A percentile compares a stretch with the other conserved stretches of the same genome.
Conservation (phyloP, 2,329 filamentous ascomycete genomes). For the Cercospora sp. region DNA sequence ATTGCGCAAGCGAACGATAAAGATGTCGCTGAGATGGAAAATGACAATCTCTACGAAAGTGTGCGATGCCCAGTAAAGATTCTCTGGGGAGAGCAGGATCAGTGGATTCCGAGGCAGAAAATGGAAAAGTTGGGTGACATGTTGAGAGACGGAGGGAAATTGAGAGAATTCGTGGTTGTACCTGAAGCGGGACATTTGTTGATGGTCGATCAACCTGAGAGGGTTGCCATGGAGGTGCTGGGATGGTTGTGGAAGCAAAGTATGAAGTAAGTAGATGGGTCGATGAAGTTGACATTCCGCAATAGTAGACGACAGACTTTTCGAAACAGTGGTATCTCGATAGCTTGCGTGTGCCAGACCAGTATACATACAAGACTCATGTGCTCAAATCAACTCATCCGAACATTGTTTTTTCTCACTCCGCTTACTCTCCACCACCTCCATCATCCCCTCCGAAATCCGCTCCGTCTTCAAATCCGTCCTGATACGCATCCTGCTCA, state of each 20-base stretch:
- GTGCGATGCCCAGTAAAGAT: conserved; percentile 43
- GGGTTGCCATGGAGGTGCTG: conserved; percentile 44
- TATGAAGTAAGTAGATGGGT: background rate
- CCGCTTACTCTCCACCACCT: conserved; percentile 37
- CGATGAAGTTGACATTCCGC: background rate
- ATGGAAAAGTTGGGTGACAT: conserved; percentile 39
- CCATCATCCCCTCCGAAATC: conserved; percentile 38
- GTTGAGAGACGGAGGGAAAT: conserved; percentile 36
- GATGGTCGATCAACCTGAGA: conserved; percentile 48
- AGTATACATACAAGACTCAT: background rate
- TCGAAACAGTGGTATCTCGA: background rate
- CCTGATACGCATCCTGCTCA: conserved; percentile 54
- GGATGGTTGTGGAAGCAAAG: conserved; percentile 35
- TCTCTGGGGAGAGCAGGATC: conserved; percentile 49
- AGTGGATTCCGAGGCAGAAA: conserved; percentile 47
- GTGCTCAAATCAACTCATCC: background rate
- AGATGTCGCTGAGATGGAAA: conserved; percentile 45
- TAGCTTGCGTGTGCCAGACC: background rate
- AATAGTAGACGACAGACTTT: background rate
- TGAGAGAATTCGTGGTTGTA: conserved; percentile 41
- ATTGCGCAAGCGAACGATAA: conserved; percentile 33
- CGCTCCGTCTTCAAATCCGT: conserved; percentile 38
- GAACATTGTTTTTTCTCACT: background rate
- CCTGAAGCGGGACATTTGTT: conserved; percentile 49
- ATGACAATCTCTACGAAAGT: conserved; percentile 40